phyloP scores from a whole-genome alignment of 768 basidiomycete genomes.

The Lanmaoa rubissima region DNA sequence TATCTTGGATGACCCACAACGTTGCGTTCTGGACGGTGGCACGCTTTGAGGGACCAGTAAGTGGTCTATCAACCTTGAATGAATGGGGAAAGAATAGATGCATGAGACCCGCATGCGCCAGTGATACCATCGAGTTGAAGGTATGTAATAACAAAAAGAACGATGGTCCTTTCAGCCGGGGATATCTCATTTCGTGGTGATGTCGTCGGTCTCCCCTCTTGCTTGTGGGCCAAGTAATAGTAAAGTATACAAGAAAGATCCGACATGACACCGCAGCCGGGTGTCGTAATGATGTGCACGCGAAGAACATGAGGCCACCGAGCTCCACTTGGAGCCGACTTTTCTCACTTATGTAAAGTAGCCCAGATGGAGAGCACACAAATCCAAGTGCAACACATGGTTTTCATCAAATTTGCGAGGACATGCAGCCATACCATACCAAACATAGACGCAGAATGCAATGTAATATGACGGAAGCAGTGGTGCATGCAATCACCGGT shows the following conservation, averaged over 20 bases:
- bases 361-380: neutral
- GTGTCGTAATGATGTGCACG: constrained; percentile 19
- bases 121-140: constrained; percentile 9
- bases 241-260: constrained; percentile 1
- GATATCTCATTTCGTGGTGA: constrained; percentile 15
- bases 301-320: constrained; percentile 18
- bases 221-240: neutral
- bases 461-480: constrained; percentile 7
- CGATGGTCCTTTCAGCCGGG: constrained; percentile 4
- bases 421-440: constrained; percentile 27
- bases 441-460: constrained; percentile 28
- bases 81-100: constrained; percentile 1
- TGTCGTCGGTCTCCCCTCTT: neutral
- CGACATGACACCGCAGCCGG: constrained; percentile 15
- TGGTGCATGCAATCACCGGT: constrained; percentile 55
- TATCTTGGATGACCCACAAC: constrained; percentile 68
- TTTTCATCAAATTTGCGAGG: constrained; percentile 12
- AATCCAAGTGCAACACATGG: constrained; percentile 4
- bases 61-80: neutral
- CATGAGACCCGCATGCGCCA: constrained; percentile 14
- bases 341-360: neutral
- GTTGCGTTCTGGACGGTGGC: constrained; percentile 33
- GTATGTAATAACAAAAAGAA: constrained; percentile 14
- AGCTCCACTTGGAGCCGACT: neutral
- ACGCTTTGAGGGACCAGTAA: constrained; percentile 14